Base-by-base conservation (phyloP, 805 yeast genomes). In the Candida morakotiae region DNA sequence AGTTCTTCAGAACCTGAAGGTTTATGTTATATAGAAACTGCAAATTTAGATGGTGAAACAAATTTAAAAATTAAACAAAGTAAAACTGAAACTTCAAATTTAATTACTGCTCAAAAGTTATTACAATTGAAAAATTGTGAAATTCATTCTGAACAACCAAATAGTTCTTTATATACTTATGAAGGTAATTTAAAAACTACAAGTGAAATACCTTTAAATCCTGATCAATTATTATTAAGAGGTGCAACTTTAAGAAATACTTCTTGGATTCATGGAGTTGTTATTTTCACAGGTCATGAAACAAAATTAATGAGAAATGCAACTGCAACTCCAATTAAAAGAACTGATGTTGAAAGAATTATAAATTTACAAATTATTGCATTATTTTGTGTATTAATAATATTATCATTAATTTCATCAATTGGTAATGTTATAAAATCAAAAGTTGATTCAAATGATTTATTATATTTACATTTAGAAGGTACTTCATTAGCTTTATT, bases 1-100 rank as follows among this genome's bases (percentile, higher is more conserved):
- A 79, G 93, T 17, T 87, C 97, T 0, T 91, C 98, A 0, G 99
- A 93, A 59, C 99, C 99, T 0, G 98, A 91, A 60, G 99, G 98
- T 2, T 69, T 93, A 43, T 94, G 98, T 58, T 93, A 93, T 52
- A 87, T 94, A 39, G 99, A 93, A 61, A 93, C 99, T 1, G 96
- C 98, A 0, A 93, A 93, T 53, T 68, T 93, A 48, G 99, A 93
- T 60, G 99, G 99, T 40, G 99, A 93, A 59, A 94, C 99, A 0
- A 93, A 93, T 58, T 71, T 93, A 51, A 93, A 93, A 55, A 93
- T 93, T 55, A 94, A 94, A 54, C 98, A 93, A 58, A 79, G 96
- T 1, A 71, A 73, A 35, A 67, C 75, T 2, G 96, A 88, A 51
- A 93, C 98, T 0, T 72, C 87, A 3, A 69, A 71, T 43, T 56